Evolutionary conservation across 1,284 basidiomycete species (phyloP), one percentile per base, ranked within the genome.

Genomic region (Cutaneotrichosporon sp.): DNA sequence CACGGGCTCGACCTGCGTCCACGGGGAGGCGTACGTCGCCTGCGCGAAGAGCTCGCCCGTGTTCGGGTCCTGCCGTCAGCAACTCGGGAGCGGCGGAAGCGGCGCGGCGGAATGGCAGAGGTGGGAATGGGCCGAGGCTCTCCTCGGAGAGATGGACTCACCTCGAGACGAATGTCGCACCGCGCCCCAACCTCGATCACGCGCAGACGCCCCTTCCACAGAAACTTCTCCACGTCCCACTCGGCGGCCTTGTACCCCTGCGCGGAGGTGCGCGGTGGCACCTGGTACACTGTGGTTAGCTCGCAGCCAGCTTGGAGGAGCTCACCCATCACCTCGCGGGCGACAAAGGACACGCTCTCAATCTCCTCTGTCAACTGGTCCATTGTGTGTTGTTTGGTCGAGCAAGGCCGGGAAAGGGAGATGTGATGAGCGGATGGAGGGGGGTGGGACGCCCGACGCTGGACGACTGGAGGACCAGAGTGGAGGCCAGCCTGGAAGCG

Each of bases 1-100:
- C 7, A 98, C 95, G 8, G 94, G 90, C 73, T 99, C 97, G 20
- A 98, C 92, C 29, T 87, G 88, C 7, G 91, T 89, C 69, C 73
- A 77, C 34, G 86, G 82, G 11, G 89, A 84, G 71, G 91, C 88
- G 76, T 98, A 99, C n/a, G 88, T 87, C 11, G 91, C 87, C 68
- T 88, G 88, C 29, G 95, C 97, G 79, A 99, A 99, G 52, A 94
- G 71, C 59, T 81, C 80, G 38, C 79, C 79, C 25, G 76, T 67
- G n/a, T 50, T 70, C 5, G 72, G 54, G 60, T 78, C 77, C 78
- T 78, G 63, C 3, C 25, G 36, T 55, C 54, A 63, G 59, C n/a
- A 4, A 20, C 46, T 27, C n/a, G 36, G 38, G 53, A 3, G 34
- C 24, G 16, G 13, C 33, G 33, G 42, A 22, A n/a, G 16, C 9